Percentiles rank a stretch among this genome's conserved stretches.
Evolutionary conservation across 805 yeast species (phyloP).

Genomic region (Kluyveromyces aestuarii): DNA sequence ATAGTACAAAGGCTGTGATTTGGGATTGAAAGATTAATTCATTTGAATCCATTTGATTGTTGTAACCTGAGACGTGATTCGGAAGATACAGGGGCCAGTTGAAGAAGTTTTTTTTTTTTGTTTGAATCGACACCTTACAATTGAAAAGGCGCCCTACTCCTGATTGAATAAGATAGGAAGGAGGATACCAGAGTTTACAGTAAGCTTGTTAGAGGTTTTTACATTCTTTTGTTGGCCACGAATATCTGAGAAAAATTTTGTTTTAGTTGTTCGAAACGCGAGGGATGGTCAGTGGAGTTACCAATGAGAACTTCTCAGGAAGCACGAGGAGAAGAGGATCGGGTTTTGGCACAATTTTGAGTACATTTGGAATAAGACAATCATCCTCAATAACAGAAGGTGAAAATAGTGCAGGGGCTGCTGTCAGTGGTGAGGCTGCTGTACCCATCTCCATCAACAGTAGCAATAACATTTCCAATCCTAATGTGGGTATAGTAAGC

Average conservation of each 20-base stretch:
- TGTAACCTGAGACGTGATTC: no score
- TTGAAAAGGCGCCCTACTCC: no score
- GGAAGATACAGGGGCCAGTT: no score
- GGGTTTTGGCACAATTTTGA: constrained; percentile 19
- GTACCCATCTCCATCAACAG: background rate
- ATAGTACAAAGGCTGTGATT: no score
- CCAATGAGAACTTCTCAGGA: background rate
- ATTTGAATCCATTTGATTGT: no score
- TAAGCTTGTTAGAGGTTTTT: no score
- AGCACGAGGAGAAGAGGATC: constrained; percentile 17
- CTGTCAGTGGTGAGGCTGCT: background rate
- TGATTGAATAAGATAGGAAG: no score
- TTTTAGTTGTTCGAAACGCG: background rate
- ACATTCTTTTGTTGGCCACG: background rate
- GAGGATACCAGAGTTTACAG: no score
- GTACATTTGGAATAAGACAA: constrained; percentile 24
- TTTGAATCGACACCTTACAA: no score
- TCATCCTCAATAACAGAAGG: background rate
- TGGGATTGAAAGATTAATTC: no score
- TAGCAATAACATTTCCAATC: background rate
- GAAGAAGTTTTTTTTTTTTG: no score
- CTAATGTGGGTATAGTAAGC: background rate
- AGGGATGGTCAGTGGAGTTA: background rate
- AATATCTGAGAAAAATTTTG: background rate
- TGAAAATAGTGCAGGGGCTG: background rate